Percentiles rank a stretch among this genome's conserved stretches.
These are phyloP conservation scores for Tremella yokohamensis DNA, from an alignment of 768 basidiomycete genomes.

Conservation along the genomic window DNA sequence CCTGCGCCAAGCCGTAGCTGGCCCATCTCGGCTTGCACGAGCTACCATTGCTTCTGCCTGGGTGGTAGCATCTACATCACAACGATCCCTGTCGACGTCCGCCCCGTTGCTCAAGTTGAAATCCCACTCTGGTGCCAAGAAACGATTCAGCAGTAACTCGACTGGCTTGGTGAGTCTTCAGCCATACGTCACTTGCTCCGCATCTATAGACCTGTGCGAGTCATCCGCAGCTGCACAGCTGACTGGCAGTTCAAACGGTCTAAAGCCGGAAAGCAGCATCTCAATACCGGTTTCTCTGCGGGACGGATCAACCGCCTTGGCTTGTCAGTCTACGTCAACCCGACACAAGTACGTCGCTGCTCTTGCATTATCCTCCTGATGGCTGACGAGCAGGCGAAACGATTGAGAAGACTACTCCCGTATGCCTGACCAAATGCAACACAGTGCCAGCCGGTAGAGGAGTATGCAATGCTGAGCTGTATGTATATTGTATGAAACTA, in stretches of 20 bases:
- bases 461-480: too few species aligned
- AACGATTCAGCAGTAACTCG: constrained; percentile 45
- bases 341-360: constrained; percentile 37
- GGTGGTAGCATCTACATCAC: background rate
- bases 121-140: constrained; percentile 52
- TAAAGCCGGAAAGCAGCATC: constrained; percentile 47
- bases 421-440: background rate
- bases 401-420: background rate
- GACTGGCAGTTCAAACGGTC: constrained; percentile 46
- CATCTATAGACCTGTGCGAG: too few species aligned
- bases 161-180: constrained; percentile 23
- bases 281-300: constrained; percentile 47
- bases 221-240: too few species aligned
- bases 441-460: background rate
- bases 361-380: background rate
- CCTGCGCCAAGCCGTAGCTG: too few species aligned
- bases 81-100: too few species aligned
- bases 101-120: constrained; percentile 44
- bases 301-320: constrained; percentile 47
- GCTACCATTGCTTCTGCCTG: too few species aligned
- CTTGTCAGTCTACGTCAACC: constrained; percentile 44
- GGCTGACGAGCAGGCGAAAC: background rate
- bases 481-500: constrained; percentile 18
- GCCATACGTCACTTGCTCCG: too few species aligned
- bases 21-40: too few species aligned